Conservation (phyloP, 208 protist species). For the Acanthamoeba culbertsoni region DNA sequence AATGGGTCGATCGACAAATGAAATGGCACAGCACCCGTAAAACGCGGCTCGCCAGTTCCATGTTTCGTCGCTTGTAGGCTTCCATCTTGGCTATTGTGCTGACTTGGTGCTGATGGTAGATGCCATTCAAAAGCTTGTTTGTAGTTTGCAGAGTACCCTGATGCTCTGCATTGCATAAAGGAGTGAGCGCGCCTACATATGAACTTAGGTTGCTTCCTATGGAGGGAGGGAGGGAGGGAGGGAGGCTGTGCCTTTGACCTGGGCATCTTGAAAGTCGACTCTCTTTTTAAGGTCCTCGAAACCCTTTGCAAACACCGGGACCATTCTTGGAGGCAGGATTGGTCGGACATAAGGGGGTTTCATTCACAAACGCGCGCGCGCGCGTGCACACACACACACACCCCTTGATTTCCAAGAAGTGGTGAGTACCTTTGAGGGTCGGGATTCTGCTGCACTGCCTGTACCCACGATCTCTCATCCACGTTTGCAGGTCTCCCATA, state of each 20-base stretch:
- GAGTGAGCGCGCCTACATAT: not conserved
- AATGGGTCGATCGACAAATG: not conserved
- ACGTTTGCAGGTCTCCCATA: not conserved
- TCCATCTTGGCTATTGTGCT: not conserved
- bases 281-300: not conserved
- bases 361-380: no score
- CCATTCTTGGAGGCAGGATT: no score
- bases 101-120: not conserved
- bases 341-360: no score
- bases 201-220: not conserved
- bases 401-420: not conserved
- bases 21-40: not conserved
- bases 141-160: not conserved
- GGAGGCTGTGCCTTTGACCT: not conserved
- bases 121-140: not conserved
- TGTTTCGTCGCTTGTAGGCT: not conserved
- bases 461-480: not conserved
- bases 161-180: not conserved
- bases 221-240: not conserved
- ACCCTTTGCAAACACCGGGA: not conserved
- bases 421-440: not conserved
- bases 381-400: not conserved
- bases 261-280: not conserved
- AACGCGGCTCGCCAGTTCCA: not conserved
- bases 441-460: not conserved